Percentiles rank a stretch among this genome's conserved stretches.
These are phyloP conservation scores for Tolypocladium inflatum DNA, from an alignment of 2,329 filamentous ascomycete species.

Conservation along the genomic window DNA sequence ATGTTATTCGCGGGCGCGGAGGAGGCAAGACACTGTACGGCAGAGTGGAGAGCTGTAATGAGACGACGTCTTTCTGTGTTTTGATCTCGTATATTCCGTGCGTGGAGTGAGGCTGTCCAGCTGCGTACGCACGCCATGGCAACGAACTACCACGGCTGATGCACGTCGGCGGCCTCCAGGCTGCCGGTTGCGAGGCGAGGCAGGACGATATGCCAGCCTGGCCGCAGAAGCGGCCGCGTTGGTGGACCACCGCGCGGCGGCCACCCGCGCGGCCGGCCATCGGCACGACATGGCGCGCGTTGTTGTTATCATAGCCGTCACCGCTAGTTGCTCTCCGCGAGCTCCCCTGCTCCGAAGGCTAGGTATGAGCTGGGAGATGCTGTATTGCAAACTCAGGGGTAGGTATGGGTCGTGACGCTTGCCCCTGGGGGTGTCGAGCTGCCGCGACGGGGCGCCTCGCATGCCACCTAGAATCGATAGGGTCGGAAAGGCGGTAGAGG, in stretches of 20 bases:
- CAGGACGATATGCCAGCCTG: neutral
- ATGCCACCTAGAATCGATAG: neutral
- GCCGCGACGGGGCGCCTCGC: neutral
- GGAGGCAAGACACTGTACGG: neutral
- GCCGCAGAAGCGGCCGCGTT: neutral
- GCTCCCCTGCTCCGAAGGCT: neutral
- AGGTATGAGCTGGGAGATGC: neutral
- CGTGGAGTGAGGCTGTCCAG: neutral
- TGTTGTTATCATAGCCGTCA: neutral
- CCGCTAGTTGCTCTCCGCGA: neutral
- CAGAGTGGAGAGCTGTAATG: neutral
- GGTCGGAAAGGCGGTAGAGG: neutral
- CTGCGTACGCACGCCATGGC: neutral
- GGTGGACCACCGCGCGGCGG: neutral
- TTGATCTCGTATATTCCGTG: neutral
- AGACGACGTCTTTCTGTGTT: too few species aligned
- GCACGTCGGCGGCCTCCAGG: neutral
- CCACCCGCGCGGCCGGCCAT: neutral
- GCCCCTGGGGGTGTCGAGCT: neutral
- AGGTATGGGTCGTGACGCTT: neutral
- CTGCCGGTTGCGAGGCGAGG: neutral
- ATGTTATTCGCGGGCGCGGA: neutral
- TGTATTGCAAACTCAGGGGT: neutral
- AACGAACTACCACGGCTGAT: neutral
- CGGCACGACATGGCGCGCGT: neutral